Conservation (phyloP, 2,329 filamentous ascomycete species). For the Apiospora saccharicola region DNA sequence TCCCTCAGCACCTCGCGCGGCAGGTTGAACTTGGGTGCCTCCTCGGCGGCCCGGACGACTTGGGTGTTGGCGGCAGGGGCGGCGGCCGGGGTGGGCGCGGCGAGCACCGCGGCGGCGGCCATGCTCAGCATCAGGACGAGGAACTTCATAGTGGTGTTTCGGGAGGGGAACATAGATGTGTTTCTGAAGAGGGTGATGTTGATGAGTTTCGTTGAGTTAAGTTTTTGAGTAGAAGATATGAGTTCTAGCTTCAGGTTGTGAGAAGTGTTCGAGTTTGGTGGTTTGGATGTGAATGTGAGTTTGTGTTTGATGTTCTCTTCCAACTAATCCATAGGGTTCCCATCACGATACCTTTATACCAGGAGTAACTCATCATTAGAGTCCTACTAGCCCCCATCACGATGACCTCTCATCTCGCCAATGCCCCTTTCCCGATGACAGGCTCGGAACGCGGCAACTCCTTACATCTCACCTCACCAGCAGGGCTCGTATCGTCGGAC, state of each 20-base stretch:
- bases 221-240: too few species aligned
- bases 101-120: neutral
- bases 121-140: constrained; percentile 14
- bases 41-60: neutral
- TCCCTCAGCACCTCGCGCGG: neutral
- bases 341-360: neutral
- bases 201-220: too few species aligned
- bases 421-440: neutral
- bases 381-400: neutral
- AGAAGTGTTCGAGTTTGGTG: neutral
- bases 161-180: neutral
- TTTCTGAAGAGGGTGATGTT: neutral
- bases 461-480: neutral
- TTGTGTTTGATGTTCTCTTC: neutral
- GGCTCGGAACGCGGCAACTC: neutral
- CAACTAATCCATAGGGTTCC: neutral
- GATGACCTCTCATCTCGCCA: neutral
- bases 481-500: neutral
- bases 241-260: too few species aligned
- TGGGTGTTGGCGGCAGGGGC: neutral
- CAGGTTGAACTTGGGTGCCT: neutral
- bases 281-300: too few species aligned
- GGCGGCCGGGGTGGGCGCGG: neutral
- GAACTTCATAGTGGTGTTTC: constrained; percentile 1
- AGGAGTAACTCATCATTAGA: too few species aligned